Base-by-base conservation (phyloP, 768 basidiomycete species). In the Termitomyces sp. region DNA sequence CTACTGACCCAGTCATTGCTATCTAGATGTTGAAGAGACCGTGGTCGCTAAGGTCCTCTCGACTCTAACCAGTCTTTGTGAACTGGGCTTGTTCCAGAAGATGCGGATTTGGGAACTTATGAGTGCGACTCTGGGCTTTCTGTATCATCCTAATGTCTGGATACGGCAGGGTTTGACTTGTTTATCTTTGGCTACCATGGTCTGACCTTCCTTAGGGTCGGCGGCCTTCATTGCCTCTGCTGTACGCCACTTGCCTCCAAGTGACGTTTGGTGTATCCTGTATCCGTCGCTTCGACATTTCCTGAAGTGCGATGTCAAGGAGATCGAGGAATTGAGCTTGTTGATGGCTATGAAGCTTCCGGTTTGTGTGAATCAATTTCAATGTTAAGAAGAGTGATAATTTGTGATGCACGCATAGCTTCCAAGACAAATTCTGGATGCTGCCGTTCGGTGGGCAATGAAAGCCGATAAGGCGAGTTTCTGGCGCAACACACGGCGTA, bases 31-130 rank as follows among this genome's bases (percentile, higher is more conserved):
- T 7, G 97, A 99, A 68, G 96, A 98, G 67, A 89, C 84, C 12
- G 96, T 98, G 2, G 89, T 97, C 6, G 91, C 91, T 0, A 87
- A 89, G 60, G 97, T 98, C 0, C 73, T 99, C n/a, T 77, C 81
- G 0, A 85, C 94, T 2, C 75, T 98, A 53, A 92, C 92, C 0
- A 93, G 88, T 63, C 78, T 98, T 15, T 92, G 91, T 58, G 91
- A 95, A 66, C 78, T 97, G 7, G 91, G 92, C 0, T 71, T 98
- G 3, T 91, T 98, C 70, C 86, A 89, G 69, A 94, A 93, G 70
- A 91, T 92, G 85, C 83, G 90, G n/a, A 85, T 97, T 54, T 98
- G 97, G 95, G 97, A 98, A 62, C 76, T 98, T 33, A 91, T 96
- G 85, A 89, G 88, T 50, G 85, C 87, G 0, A 87, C 88, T 0